phyloP scores from a whole-genome alignment of 1,284 basidiomycete species.

The Ustilago hordei region DNA sequence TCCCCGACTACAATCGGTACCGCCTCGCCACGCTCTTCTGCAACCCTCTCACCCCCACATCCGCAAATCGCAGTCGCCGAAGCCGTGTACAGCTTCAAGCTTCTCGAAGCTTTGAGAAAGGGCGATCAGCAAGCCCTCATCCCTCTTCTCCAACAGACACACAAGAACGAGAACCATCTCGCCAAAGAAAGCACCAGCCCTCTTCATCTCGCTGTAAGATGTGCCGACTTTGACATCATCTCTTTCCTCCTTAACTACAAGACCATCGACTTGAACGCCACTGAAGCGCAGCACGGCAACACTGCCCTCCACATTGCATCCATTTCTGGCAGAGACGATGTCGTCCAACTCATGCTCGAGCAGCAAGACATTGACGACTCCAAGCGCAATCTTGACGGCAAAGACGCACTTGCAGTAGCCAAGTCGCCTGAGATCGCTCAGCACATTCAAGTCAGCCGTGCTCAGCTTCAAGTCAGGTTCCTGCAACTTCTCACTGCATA shows the following conservation, averaged over 20 bases:
- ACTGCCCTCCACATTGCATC: slow-evolving; percentile 90
- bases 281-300: slow-evolving; percentile 73
- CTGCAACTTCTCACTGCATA: slow-evolving; percentile 75
- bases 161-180: slow-evolving; percentile 12
- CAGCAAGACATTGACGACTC: slow-evolving; percentile 84
- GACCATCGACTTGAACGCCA: slow-evolving; percentile 71
- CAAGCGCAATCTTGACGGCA: slow-evolving; percentile 78
- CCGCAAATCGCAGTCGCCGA: slow-evolving; percentile 36
- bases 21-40: not conserved
- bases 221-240: slow-evolving; percentile 75
- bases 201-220: slow-evolving; percentile 86
- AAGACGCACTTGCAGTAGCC: slow-evolving; percentile 80
- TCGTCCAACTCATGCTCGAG: slow-evolving; percentile 72
- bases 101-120: slow-evolving; percentile 78
- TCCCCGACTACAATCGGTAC: not conserved
- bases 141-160: slow-evolving; percentile 63
- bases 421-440: slow-evolving; percentile 76
- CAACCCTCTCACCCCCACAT: not conserved
- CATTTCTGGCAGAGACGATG: slow-evolving; percentile 81
- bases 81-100: slow-evolving; percentile 75
- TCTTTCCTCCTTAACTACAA: slow-evolving; percentile 79
- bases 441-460: slow-evolving; percentile 81
- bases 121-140: slow-evolving; percentile 54
- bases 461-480: slow-evolving; percentile 82
- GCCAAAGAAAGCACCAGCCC: slow-evolving; percentile 72